Percentiles rank a stretch among this genome's conserved stretches.
Conservation (phyloP, 1,139 yeast species). For the Sugiyamaella sp. region DNA sequence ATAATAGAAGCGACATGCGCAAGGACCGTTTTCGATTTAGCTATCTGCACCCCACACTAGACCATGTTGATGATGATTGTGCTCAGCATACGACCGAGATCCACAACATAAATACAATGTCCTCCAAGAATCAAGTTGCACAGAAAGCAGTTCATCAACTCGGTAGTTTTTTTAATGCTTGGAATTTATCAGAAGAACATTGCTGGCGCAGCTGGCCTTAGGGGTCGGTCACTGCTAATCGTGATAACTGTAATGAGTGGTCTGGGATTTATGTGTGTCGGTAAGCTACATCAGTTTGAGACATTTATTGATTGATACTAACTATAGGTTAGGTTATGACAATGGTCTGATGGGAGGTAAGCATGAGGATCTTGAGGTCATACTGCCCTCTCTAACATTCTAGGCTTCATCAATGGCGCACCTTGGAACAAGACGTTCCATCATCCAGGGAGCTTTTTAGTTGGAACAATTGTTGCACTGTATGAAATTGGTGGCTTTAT, state of each 20-base stretch:
- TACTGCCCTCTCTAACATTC: slow-evolving; percentile 18
- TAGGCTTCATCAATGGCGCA: slow-evolving; percentile 23
- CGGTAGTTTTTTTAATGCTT: slow-evolving; percentile 4
- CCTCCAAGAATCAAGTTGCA: neutral
- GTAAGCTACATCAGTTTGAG: slow-evolving; percentile 14
- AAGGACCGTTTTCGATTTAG: neutral
- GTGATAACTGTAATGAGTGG: slow-evolving; percentile 25
- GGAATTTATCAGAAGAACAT: slow-evolving; percentile 21
- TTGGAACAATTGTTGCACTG: slow-evolving; percentile 49
- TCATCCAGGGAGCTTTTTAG: slow-evolving; percentile 29
- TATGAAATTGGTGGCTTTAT: slow-evolving; percentile 81
- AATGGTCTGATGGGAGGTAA: slow-evolving; percentile 27
- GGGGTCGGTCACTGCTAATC: slow-evolving; percentile 22
- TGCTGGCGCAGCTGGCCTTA: slow-evolving; percentile 23
- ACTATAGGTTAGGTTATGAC: slow-evolving; percentile 22
- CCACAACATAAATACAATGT: neutral
- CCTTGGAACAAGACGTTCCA: slow-evolving; percentile 24
- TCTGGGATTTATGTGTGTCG: slow-evolving; percentile 25
- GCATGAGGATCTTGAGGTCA: neutral
- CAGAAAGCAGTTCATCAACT: neutral
- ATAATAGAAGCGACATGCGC: neutral
- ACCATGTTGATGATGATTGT: neutral
- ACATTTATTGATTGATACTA: neutral
- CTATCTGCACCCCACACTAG: neutral
- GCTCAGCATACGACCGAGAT: neutral